phyloP scores from a whole-genome alignment of 495 filamentous ascomycete species.

The Talaromyces adpressus region DNA sequence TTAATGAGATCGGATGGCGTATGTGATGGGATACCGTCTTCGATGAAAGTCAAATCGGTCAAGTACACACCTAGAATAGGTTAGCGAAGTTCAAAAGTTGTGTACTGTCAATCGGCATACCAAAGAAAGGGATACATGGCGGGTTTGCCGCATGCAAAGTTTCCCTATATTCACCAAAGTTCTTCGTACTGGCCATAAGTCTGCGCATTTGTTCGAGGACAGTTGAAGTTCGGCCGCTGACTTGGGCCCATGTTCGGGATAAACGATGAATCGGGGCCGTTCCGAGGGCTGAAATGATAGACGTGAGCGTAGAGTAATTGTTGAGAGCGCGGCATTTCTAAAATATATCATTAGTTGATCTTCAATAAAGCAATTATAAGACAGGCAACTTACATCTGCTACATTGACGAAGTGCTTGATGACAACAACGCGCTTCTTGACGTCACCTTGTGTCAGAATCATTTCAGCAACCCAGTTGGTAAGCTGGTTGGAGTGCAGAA shows the following conservation, averaged over 20 bases:
- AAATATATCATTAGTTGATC: slow-evolving; percentile 8
- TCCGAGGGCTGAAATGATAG: slow-evolving; percentile 91
- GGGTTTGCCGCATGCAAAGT: slow-evolving; percentile 86
- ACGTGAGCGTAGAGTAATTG: slow-evolving; percentile 97
- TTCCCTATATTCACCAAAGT: slow-evolving; percentile 95
- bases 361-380: background rate
- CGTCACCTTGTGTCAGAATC: slow-evolving; percentile 89
- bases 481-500: slow-evolving; percentile 95
- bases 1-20: slow-evolving; percentile 96
- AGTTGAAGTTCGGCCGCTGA: slow-evolving; percentile 72
- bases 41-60: slow-evolving; percentile 97
- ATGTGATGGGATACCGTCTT: slow-evolving; percentile 92
- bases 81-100: slow-evolving; percentile 3
- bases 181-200: slow-evolving; percentile 96
- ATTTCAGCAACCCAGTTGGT: slow-evolving; percentile 99
- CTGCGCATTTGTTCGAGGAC: slow-evolving; percentile 85
- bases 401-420: slow-evolving; percentile 98
- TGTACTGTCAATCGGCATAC: slow-evolving; percentile 41
- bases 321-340: slow-evolving; percentile 92
- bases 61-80: slow-evolving; percentile 75
- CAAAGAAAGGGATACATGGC: slow-evolving; percentile 97
- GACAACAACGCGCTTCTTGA: slow-evolving; percentile 91
- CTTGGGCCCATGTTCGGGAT: slow-evolving; percentile 88
- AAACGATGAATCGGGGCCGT: slow-evolving; percentile 93
- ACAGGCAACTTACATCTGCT: slow-evolving; percentile 65